These are phyloP conservation scores for Pseudozyma sp. DNA, from an alignment of 1,284 basidiomycete species.

Conservation along the genomic window DNA sequence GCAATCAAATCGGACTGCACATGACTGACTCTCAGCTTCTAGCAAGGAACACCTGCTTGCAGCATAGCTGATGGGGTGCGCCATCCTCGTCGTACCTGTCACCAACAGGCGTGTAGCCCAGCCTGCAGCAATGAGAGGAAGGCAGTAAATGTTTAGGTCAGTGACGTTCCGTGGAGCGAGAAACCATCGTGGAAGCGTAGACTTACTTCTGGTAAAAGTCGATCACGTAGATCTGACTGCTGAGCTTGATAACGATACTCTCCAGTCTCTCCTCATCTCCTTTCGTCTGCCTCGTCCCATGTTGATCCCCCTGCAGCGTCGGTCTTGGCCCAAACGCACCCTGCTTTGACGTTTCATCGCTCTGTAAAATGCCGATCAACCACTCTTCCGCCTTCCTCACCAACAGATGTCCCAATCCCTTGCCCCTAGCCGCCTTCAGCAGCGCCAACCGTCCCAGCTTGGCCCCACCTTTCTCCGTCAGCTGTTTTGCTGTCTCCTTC, in stretches of 20 bases:
- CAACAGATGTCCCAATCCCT: conserved; percentile 34
- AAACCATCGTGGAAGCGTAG: too few species aligned
- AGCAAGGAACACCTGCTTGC: conserved; percentile 33
- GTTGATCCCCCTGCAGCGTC: conserved; percentile 1
- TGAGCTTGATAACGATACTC: conserved; percentile 49
- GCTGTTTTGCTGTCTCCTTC: conserved; percentile 8
- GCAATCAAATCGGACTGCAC: neutral
- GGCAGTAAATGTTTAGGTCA: neutral
- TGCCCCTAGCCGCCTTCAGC: conserved; percentile 42
- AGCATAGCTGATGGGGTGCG: conserved; percentile 44
- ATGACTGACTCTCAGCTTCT: conserved; percentile 9
- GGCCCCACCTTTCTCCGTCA: conserved; percentile 32
- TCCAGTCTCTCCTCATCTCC: conserved; percentile 17
- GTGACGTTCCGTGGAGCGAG: too few species aligned
- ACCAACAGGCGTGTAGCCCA: conserved; percentile 41
- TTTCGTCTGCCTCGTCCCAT: neutral
- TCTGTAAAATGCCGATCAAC: conserved; percentile 15
- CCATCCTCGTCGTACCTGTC: conserved; percentile 47
- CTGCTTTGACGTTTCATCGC: conserved; percentile 13
- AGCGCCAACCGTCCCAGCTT: conserved; percentile 46
- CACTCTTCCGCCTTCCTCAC: conserved; percentile 39
- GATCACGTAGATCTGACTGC: conserved; percentile 47
- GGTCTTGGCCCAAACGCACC: conserved; percentile 41
- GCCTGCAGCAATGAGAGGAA: conserved; percentile 8
- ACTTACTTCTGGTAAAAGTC: conserved; percentile 47